Evolutionary conservation across 306 rosid genomes (phyloP).

Genomic region (Quercus berberidifolia): DNA sequence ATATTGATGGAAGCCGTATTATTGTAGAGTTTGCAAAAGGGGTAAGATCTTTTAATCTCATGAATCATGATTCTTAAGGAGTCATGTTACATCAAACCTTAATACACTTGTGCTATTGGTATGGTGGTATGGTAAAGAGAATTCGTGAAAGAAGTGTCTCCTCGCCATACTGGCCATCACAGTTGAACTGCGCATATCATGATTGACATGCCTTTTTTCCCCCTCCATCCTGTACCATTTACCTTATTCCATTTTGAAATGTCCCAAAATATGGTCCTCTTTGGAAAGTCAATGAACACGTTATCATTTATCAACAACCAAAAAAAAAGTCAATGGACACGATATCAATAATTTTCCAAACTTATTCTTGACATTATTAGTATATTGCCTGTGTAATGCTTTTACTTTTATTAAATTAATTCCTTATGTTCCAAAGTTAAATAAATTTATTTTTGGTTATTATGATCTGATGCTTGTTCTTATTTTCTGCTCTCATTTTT

Average conservation of each 20-base stretch:
- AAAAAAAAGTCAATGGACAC: no score
- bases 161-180: background rate
- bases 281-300: no score
- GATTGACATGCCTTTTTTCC: background rate
- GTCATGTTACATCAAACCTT: background rate
- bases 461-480: background rate
- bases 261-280: no score
- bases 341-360: no score
- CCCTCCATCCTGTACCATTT: no score
- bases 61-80: background rate
- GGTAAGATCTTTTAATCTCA: conserved; percentile 32
- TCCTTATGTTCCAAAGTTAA: background rate
- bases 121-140: no score
- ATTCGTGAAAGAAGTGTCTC: background rate
- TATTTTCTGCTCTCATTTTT: background rate
- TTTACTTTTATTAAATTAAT: background rate
- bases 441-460: background rate
- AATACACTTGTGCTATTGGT: background rate
- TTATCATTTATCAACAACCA: no score
- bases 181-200: background rate
- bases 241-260: no score
- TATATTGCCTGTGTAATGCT: background rate
- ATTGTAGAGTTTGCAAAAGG: conserved; percentile 79
- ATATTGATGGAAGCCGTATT: conserved; percentile 66
- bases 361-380: background rate